Conservation (phyloP, 306 rosid genomes). For the Ceratonia siliqua region DNA sequence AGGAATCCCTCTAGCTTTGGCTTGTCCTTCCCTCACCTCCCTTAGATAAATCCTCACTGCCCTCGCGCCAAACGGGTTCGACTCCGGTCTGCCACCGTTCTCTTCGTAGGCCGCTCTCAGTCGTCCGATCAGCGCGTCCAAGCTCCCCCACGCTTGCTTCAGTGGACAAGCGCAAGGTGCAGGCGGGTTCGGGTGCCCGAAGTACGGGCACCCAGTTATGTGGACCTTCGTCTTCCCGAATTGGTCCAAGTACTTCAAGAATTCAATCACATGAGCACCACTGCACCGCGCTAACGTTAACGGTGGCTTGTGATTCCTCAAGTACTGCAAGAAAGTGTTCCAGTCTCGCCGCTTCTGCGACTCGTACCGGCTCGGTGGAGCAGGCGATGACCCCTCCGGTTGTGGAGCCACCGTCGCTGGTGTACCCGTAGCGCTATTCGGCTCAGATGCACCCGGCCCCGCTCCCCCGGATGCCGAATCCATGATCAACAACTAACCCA, state of each 20-base stretch:
- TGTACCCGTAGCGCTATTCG: conserved; percentile 24
- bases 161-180: conserved; percentile 87
- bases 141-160: conserved; percentile 93
- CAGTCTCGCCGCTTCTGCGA: conserved; percentile 96
- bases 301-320: conserved; percentile 91
- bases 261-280: conserved; percentile 97
- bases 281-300: conserved; percentile 85
- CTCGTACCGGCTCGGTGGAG: conserved; percentile 83
- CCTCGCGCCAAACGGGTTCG: conserved; percentile 82
- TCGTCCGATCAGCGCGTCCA: conserved; percentile 96
- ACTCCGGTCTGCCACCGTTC: conserved; percentile 81
- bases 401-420: neutral
- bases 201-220: conserved; percentile 61
- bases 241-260: conserved; percentile 87
- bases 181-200: conserved; percentile 84
- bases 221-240: conserved; percentile 97
- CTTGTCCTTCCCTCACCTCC: conserved; percentile 85
- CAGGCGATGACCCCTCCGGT: conserved; percentile 34
- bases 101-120: conserved; percentile 92
- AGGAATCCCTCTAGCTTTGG: conserved; percentile 90
- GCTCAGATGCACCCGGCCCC: conserved; percentile 31
- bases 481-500: conserved; percentile 37
- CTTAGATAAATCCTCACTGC: conserved; percentile 86
- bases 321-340: conserved; percentile 93
- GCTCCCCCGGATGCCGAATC: conserved; percentile 56